Conservation (phyloP, 2,329 filamentous ascomycete species). For the Coleophoma eucalyptorum region DNA sequence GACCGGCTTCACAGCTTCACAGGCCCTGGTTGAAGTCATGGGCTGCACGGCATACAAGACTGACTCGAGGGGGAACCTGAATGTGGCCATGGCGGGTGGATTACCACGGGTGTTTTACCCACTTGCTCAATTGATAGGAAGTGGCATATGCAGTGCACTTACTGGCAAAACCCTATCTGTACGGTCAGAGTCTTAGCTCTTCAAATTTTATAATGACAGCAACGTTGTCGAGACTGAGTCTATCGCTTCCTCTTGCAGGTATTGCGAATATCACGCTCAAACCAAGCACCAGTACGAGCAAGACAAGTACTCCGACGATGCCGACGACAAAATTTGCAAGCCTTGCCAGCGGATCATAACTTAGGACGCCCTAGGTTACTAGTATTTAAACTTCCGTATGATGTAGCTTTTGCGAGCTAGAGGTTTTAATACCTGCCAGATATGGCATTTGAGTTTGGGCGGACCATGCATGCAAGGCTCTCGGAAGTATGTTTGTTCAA, state of each 20-base stretch:
- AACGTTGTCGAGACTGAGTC: background rate
- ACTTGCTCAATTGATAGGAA: constrained; percentile 27
- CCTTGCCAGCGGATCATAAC: constrained; percentile 29
- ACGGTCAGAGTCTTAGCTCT: background rate
- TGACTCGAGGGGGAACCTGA: constrained; percentile 37
- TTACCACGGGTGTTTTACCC: constrained; percentile 39
- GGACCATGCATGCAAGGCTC: too few species aligned
- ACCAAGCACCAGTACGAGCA: constrained; percentile 2
- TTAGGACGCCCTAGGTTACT: too few species aligned
- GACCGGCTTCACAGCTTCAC: constrained; percentile 32
- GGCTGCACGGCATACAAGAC: constrained; percentile 39
- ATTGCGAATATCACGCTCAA: constrained; percentile 1
- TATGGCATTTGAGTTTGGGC: too few species aligned
- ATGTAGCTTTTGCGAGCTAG: too few species aligned
- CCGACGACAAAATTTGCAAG: constrained; percentile 23
- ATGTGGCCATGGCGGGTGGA: constrained; percentile 37
- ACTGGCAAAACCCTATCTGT: constrained; percentile 4
- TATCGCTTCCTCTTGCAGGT: background rate
- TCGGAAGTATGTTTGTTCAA: too few species aligned
- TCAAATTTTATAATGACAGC: too few species aligned
- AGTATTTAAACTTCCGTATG: too few species aligned
- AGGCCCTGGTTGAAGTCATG: constrained; percentile 36
- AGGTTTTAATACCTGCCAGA: too few species aligned
- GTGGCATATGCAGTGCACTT: constrained; percentile 26
- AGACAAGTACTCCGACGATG: constrained; percentile 15